Evolutionary conservation across 164 flowering plant genomes (phyloP), one percentile per base, ranked within the genome.

Genomic region (Sedum album): DNA sequence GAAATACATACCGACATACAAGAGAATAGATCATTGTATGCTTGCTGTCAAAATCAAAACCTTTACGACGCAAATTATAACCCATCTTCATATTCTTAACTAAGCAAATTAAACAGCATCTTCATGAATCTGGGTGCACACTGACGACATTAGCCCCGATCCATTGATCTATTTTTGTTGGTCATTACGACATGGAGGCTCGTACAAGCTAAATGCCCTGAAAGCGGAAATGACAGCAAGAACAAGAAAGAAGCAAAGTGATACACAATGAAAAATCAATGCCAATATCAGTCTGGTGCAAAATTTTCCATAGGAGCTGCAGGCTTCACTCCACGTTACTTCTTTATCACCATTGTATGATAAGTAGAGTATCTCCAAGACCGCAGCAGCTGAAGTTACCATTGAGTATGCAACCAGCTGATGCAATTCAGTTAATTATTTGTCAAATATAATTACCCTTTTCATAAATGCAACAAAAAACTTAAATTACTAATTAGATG

Each of bases 291-390:
- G 44, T 74, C 73, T 85, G 28, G 46, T 71, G 78, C 97, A 94
- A 65, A 91, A 94, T 21, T 57, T 83, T 46, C 90, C 89, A 76
- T 80, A 91, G 28, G 86, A 68, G 66, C 48, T 75, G 70, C 97
- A 89, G 7, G 88, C 93, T 76, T 87, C 90, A 80, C 99, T 94
- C 97, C 99, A 94, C 67, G 96, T 72, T 0, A 89, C 86, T 51
- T 69, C 68, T 55, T 38, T 75, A 41, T 87, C 95, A 10, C 99
- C 99, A 51, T 84, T 84, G 72, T 87, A 82, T 3, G 76, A 84
- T 69, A 91, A 76, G 73, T 87, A 79, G 60, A 85, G 55, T 69
- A 85, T 79, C 78, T 89, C 96, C 13, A 66, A 15, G 39, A 76
- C 82, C 62, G 90, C 87, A 18, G 90, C 84, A 15, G 67, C 81